Evolutionary conservation across 2,329 filamentous ascomycete species (phyloP), one percentile per base, ranked within the genome.

Genomic region (Zelopaecilomyces penicillatus): DNA sequence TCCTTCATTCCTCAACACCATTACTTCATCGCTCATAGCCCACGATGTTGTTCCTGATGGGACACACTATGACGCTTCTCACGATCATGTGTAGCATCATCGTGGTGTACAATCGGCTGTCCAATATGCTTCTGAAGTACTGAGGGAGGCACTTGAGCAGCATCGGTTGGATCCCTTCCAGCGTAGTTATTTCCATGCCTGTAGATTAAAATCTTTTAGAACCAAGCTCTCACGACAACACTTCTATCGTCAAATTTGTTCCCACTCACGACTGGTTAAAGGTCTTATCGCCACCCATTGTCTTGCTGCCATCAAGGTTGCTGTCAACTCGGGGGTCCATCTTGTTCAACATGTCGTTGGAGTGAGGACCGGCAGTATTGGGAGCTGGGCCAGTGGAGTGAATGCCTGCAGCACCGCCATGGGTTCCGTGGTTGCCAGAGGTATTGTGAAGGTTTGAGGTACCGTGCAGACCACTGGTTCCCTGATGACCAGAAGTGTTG

Each of bases 131-230:
- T 61, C 40, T 64, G 63, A 47, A 80, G 38, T 1, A 74, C 68
- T 2, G 75, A 79, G 5, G 76, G 76, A 2, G 76, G 75, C 0
- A 78, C 75, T 54, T 80, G 75, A 0, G 76, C 64, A 1, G 76
- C 75, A 49, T 80, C 76, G 12, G 67, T 73, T 4, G 75, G 75
- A 39, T 79, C 75, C 49, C 62, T 64, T 34, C 9, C 32, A 34
- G 32, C 32, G 8, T 9, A 42, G 42, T 9, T n/a, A 5, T 6
- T 29, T 19, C 19, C 19, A 19, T 19, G 19, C 19, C 19, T 19
- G 19, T 19, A 19, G 19, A 19, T 19, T 19, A 19, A 19, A 19
- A 19, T 19, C 19, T 19, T 19, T 19, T 19, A 19, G 19, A 19
- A 19, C 19, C 19, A 19, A 19, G 19, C 19, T 19, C 19, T 19